Evolutionary conservation across 495 filamentous ascomycete genomes (phyloP), one percentile per base, ranked within the genome.

Genomic region (Mytilinidion resinicola): DNA sequence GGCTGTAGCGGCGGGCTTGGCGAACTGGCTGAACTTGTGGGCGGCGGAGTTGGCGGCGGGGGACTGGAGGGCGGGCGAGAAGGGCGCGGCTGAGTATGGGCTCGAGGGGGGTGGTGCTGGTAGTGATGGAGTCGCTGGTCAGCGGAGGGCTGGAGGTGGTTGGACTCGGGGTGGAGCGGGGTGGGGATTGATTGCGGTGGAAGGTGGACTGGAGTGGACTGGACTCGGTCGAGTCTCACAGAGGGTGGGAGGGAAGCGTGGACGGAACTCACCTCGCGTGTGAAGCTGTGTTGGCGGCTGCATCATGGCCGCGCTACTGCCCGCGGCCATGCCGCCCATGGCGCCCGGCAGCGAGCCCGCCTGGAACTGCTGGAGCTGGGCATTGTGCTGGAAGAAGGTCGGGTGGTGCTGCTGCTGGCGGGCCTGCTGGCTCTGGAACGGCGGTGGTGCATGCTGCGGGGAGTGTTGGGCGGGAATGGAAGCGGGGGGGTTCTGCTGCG

Each of bases 21-120:
- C 52, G 51, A 57, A 35, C 53, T 63, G 64, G 33, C 19, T 30
- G 19, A 55, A 34, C 41, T 46, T 20, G 34, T 44, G 53, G 59
- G 60, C 53, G 56, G 60, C 52, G 48, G 60, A 52, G 46, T 44
- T 20, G 25, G 64, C 68, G 57, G 66, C 59, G 33, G 58, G 62
- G 42, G 67, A 54, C 25, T 30, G 25, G 42, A 68, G 54, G 41
- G 63, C 47, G 42, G 68, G 70, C 12, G 65, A 53, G 52, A 64
- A 72, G 25, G 69, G 62, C 25, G 70, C 61, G 58, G 35, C 59
- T 1, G 64, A 65, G 58, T 73, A 70, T n/a, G 67, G 64, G 41
- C 51, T 65, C 35, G 54, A 51, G 38, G 60, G 63, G 46, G 25
- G 36, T 53, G 65, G 70, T 43, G 41, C 41, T 43, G 4, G 17